These are phyloP conservation scores for Xylaria sp. DNA, from an alignment of 2,329 filamentous ascomycete species.

Conservation along the genomic window DNA sequence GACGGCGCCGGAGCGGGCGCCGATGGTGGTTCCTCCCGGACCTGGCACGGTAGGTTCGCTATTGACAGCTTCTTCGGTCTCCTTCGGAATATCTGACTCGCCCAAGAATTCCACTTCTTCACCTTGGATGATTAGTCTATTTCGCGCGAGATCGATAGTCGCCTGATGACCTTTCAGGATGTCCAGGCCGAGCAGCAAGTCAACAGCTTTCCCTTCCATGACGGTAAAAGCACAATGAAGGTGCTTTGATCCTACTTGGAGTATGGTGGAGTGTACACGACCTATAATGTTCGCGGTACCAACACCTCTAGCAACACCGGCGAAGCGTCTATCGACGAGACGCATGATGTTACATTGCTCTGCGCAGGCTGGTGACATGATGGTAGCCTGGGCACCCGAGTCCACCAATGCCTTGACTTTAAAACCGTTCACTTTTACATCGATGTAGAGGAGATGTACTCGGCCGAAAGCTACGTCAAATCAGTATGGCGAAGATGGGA, in stretches of 20 bases:
- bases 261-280: conserved; percentile 93
- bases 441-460: conserved; percentile 96
- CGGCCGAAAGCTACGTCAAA: conserved; percentile 81
- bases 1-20: conserved; percentile 82
- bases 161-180: conserved; percentile 98
- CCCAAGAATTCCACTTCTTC: conserved; percentile 90
- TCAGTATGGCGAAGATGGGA: conserved; percentile 33
- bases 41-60: conserved; percentile 87
- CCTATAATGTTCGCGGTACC: conserved; percentile 95
- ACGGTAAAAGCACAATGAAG: conserved; percentile 97
- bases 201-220: conserved; percentile 98
- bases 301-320: conserved; percentile 91
- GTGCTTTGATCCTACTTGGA: conserved; percentile 89
- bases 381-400: conserved; percentile 96
- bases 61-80: conserved; percentile 75
- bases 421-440: conserved; percentile 92
- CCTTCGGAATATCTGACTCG: conserved; percentile 93
- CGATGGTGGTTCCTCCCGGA: conserved; percentile 89
- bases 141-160: conserved; percentile 85
- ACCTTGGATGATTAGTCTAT: conserved; percentile 87
- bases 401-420: conserved; percentile 97
- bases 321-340: conserved; percentile 90
- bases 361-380: conserved; percentile 96
- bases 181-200: conserved; percentile 90
- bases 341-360: conserved; percentile 96